Conservation (phyloP, 2,329 filamentous ascomycete genomes). For the Aureobasidium subglaciale region DNA sequence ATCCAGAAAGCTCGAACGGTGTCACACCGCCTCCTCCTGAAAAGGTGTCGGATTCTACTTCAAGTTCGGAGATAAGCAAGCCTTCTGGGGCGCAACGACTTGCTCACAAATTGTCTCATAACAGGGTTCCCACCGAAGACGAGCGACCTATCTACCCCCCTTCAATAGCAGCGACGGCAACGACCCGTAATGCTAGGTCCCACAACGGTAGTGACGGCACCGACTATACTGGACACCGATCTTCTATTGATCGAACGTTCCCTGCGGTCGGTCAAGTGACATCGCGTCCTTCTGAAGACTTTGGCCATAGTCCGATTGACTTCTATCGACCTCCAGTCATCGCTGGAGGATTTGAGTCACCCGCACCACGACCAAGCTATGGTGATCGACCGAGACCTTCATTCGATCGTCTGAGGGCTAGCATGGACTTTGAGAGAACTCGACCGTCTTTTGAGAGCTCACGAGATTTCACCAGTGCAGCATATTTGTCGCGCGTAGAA, state of each 20-base stretch:
- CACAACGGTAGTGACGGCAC: constrained; percentile 93
- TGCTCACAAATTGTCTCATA: constrained; percentile 45
- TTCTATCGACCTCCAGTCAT: constrained; percentile 20
- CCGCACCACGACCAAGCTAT: constrained; percentile 4
- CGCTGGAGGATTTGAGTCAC: constrained; percentile 6
- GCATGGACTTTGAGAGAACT: constrained; percentile 70
- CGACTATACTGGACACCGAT: constrained; percentile 62
- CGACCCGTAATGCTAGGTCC: constrained; percentile 72
- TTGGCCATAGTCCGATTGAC: constrained; percentile 8
- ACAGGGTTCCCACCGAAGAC: constrained; percentile 63
- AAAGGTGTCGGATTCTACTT: constrained; percentile 45
- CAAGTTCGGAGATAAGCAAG: constrained; percentile 50
- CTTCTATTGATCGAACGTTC: constrained; percentile 34
- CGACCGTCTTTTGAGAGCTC: constrained; percentile 71
- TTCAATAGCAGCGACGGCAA: constrained; percentile 69
- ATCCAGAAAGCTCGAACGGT: constrained; percentile 28
- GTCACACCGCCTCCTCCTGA: constrained; percentile 38
- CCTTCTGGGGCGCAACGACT: constrained; percentile 27
- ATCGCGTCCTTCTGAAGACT: constrained; percentile 10
- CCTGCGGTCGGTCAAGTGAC: constrained; percentile 23
- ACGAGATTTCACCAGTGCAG: constrained; percentile 86
- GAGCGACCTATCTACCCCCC: constrained; percentile 89
- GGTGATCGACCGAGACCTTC: constrained; percentile 71
- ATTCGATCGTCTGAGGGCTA: constrained; percentile 79
- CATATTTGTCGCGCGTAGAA: constrained; percentile 76